A percentile compares a stretch with the other conserved stretches of the same genome.
Evolutionary conservation across 176 grass and related monocot genomes (phyloP).

Genomic region (Microstegium vimineum): DNA sequence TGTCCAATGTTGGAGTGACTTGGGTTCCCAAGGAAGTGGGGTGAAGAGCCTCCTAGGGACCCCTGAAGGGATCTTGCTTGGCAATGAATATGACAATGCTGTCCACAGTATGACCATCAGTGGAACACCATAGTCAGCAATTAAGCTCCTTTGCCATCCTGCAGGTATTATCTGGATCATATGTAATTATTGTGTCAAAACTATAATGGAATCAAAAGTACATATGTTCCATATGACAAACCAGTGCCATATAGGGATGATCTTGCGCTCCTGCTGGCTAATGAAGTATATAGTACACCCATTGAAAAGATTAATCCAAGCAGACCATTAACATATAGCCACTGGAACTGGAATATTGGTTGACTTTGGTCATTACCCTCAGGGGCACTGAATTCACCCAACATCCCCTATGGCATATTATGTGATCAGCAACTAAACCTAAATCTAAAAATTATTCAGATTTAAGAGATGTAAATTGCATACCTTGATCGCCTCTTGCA

Average conservation of each 20-base stretch:
- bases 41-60: slow-evolving; percentile 75
- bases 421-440: slow-evolving; percentile 7
- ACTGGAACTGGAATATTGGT: slow-evolving; percentile 48
- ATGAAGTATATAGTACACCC: slow-evolving; percentile 60
- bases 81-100: slow-evolving; percentile 65
- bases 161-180: slow-evolving; percentile 25
- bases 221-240: slow-evolving; percentile 27
- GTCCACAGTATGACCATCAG: slow-evolving; percentile 84
- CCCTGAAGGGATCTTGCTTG: slow-evolving; percentile 53
- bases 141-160: slow-evolving; percentile 80
- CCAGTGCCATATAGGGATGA: slow-evolving; percentile 74
- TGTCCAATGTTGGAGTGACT: slow-evolving; percentile 66
- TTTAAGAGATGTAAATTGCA: background rate
- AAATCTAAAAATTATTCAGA: background rate
- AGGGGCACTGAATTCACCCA: slow-evolving; percentile 71
- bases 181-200: slow-evolving; percentile 9
- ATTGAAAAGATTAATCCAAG: slow-evolving; percentile 66
- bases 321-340: slow-evolving; percentile 76
- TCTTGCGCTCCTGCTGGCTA: slow-evolving; percentile 51
- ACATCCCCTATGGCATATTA: slow-evolving; percentile 42
- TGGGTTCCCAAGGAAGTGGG: slow-evolving; percentile 73
- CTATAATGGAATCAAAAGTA: slow-evolving; percentile 2
- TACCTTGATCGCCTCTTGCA: slow-evolving; percentile 76
- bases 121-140: slow-evolving; percentile 86
- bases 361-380: slow-evolving; percentile 51